Conservation (phyloP, 2,329 filamentous ascomycete genomes). For the Colletotrichum tanaceti region DNA sequence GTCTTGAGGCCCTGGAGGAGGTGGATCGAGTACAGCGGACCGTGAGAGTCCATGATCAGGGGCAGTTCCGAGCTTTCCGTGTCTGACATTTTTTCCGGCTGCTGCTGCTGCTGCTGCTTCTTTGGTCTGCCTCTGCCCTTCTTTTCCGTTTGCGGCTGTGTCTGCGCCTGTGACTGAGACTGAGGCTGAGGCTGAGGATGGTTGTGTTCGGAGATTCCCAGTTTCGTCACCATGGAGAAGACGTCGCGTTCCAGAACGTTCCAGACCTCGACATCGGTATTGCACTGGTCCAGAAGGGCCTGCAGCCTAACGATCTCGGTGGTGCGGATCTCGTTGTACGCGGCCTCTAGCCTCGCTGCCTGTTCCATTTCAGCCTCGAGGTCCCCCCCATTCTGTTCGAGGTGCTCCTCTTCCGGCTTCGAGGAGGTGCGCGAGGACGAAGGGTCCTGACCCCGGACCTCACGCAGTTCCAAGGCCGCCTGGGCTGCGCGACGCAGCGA, state of each 20-base stretch:
- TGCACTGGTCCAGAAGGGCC: constrained; percentile 63
- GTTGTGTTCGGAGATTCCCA: constrained; percentile 61
- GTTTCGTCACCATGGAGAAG: constrained; percentile 67
- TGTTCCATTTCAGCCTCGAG: constrained; percentile 42
- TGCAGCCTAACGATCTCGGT: constrained; percentile 66
- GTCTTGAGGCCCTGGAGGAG: constrained; percentile 68
- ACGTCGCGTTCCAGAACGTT: constrained; percentile 73
- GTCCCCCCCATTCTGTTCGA: neutral
- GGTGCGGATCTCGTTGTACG: constrained; percentile 46
- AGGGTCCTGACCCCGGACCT: constrained; percentile 39
- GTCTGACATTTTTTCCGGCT: constrained; percentile 10
- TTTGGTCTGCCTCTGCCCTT: constrained; percentile 19
- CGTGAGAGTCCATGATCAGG: constrained; percentile 66
- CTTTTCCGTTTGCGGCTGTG: constrained; percentile 16
- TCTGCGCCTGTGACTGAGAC: neutral
- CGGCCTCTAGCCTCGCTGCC: constrained; percentile 53
- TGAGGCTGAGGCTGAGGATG: neutral
- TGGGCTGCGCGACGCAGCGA: constrained; percentile 55
- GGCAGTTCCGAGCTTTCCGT: constrained; percentile 36
- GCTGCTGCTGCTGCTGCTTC: constrained; percentile 29
- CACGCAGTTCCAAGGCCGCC: constrained; percentile 53
- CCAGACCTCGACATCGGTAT: constrained; percentile 75
- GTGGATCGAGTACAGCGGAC: constrained; percentile 72
- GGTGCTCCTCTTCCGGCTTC: constrained; percentile 22
- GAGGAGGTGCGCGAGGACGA: constrained; percentile 1